A percentile compares a stretch with the other conserved stretches of the same genome.
phyloP scores from a whole-genome alignment of 257 asterid genomes.

The Solanum paucissectum region DNA sequence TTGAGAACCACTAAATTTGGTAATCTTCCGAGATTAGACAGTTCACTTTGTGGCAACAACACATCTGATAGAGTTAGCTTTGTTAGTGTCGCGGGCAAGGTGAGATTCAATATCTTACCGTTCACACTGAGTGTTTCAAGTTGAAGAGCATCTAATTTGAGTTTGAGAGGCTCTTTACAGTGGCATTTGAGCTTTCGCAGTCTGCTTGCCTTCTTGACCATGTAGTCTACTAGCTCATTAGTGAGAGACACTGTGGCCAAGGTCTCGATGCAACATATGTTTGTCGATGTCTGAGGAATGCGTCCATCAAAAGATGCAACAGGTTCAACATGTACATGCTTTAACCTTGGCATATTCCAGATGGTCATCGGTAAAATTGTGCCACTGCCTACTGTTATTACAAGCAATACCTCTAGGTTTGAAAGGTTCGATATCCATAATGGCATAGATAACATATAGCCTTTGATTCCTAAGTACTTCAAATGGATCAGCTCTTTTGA shows the following conservation, averaged over 20 bases:
- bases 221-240: background rate
- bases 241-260: background rate
- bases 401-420: background rate
- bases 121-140: conserved; percentile 2
- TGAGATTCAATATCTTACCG: background rate
- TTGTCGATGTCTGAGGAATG: background rate
- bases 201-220: background rate
- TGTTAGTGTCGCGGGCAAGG: background rate
- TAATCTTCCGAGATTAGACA: background rate
- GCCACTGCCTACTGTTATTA: background rate
- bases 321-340: background rate
- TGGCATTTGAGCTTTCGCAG: background rate
- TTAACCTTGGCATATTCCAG: background rate
- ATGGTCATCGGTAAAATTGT: background rate
- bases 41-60: background rate
- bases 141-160: background rate
- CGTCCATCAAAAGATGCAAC: background rate
- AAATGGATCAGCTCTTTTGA: background rate
- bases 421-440: background rate
- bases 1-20: conserved; percentile 1
- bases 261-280: background rate
- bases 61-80: conserved; percentile 2
- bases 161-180: background rate
- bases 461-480: background rate
- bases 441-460: background rate